These are phyloP conservation scores for Dryadomyces quercivorus DNA, from an alignment of 2,329 filamentous ascomycete genomes.

Conservation along the genomic window DNA sequence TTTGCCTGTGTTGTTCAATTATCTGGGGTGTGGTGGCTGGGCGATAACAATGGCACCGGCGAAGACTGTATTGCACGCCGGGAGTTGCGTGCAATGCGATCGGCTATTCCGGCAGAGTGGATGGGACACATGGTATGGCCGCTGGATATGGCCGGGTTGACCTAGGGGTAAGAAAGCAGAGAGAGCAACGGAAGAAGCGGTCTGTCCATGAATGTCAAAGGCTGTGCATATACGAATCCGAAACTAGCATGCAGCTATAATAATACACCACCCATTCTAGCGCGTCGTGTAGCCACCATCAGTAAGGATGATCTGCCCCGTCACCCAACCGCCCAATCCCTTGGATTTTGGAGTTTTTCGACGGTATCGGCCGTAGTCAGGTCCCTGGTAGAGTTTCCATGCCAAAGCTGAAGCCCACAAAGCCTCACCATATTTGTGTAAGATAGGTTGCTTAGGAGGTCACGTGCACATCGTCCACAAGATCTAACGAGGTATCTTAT, in stretches of 20 bases:
- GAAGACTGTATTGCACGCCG: conserved; percentile 12
- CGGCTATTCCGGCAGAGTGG: conserved; percentile 13
- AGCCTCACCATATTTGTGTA: too few relatives aligned
- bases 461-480: background rate
- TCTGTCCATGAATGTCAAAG: too few relatives aligned
- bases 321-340: conserved; percentile 31
- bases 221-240: too few relatives aligned
- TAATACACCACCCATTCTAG: conserved; percentile 7
- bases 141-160: conserved; percentile 10
- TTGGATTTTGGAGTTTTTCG: too few relatives aligned
- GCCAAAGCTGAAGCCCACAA: too few relatives aligned
- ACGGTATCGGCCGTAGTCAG: conserved; percentile 27
- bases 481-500: too few relatives aligned
- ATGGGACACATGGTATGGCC: conserved; percentile 14
- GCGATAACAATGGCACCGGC: conserved; percentile 6
- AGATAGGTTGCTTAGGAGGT: too few relatives aligned
- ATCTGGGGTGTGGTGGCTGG: conserved; percentile 17
- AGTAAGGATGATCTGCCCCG: conserved; percentile 34
- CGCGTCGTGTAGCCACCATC: conserved; percentile 34
- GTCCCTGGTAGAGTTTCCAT: conserved; percentile 30
- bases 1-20: conserved; percentile 15
- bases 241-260: too few relatives aligned
- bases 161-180: background rate
- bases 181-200: background rate
- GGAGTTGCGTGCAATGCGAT: conserved; percentile 16